These are phyloP conservation scores for Talaromyces sp. DNA, from an alignment of 2,329 filamentous ascomycete species.

Conservation along the genomic window DNA sequence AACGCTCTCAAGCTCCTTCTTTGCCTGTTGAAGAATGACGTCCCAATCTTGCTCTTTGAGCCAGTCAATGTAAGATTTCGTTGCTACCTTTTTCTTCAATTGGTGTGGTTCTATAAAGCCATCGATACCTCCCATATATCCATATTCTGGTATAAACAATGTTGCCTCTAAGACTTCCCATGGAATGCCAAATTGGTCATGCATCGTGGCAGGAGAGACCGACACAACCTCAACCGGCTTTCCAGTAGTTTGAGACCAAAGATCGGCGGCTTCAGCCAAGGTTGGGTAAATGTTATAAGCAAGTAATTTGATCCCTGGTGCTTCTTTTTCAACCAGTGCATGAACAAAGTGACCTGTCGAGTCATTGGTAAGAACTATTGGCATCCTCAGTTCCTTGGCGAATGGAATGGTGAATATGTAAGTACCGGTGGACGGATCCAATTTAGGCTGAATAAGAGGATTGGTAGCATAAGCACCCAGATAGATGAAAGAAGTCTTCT, in stretches of 20 bases:
- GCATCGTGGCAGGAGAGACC: constrained; percentile 31
- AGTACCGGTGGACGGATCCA: neutral
- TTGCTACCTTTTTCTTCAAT: constrained; percentile 24
- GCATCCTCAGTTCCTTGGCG: constrained; percentile 5
- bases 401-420: constrained; percentile 5
- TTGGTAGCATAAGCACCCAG: constrained; percentile 6
- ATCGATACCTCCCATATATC: constrained; percentile 29
- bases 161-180: constrained; percentile 35
- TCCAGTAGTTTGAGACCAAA: constrained; percentile 36
- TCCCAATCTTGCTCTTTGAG: constrained; percentile 22
- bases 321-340: constrained; percentile 9
- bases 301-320: constrained; percentile 6
- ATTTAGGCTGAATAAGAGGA: neutral
- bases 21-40: neutral
- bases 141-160: constrained; percentile 36
- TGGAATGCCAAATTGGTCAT: constrained; percentile 21
- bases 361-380: neutral
- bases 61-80: constrained; percentile 20
- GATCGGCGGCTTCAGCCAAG: constrained; percentile 28
- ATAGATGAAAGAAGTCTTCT: constrained; percentile 12
- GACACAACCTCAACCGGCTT: constrained; percentile 31
- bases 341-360: constrained; percentile 9
- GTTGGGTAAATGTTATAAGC: constrained; percentile 27
- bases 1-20: neutral
- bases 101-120: constrained; percentile 36